Percentiles rank a stretch among this genome's conserved stretches.
Evolutionary conservation across 1,139 yeast genomes (phyloP).

Genomic region (Kurtzmaniella quercitrusa): DNA sequence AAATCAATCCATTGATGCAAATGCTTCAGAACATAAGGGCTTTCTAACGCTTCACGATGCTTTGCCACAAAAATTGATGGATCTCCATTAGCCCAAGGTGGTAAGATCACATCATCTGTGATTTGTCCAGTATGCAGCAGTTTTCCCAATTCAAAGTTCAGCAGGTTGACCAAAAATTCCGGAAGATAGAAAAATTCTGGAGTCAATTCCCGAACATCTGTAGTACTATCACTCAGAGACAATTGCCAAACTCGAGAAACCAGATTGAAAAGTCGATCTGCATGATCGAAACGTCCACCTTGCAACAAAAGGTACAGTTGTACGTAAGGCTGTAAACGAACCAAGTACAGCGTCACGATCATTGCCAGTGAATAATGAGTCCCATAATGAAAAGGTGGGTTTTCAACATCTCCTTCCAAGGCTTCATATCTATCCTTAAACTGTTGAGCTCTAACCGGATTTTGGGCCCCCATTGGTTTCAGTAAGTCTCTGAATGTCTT

Average conservation of each 20-base stretch:
- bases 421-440: slow-evolving; percentile 72
- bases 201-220: slow-evolving; percentile 80
- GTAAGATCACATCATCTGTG: slow-evolving; percentile 61
- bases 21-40: slow-evolving; percentile 70
- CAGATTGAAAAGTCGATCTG: slow-evolving; percentile 74
- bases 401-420: slow-evolving; percentile 37
- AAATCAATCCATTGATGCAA: slow-evolving; percentile 81
- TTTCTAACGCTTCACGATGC: slow-evolving; percentile 78
- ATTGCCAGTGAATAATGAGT: slow-evolving; percentile 90
- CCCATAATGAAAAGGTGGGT: slow-evolving; percentile 83
- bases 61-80: slow-evolving; percentile 67
- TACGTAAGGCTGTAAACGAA: slow-evolving; percentile 73
- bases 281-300: slow-evolving; percentile 85
- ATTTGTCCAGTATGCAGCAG: slow-evolving; percentile 53
- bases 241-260: slow-evolving; percentile 73
- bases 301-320: slow-evolving; percentile 73
- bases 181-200: slow-evolving; percentile 84
- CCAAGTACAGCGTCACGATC: slow-evolving; percentile 79
- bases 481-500: slow-evolving; percentile 65
- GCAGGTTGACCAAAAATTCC: slow-evolving; percentile 63
- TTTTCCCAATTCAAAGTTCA: slow-evolving; percentile 63
- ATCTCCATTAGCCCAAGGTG: slow-evolving; percentile 79
- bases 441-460: slow-evolving; percentile 49
- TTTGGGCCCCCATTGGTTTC: slow-evolving; percentile 90
- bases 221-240: slow-evolving; percentile 71